Evolutionary conservation across 2,329 filamentous ascomycete species (phyloP).

Genomic region (Colletotrichum somersetense): DNA sequence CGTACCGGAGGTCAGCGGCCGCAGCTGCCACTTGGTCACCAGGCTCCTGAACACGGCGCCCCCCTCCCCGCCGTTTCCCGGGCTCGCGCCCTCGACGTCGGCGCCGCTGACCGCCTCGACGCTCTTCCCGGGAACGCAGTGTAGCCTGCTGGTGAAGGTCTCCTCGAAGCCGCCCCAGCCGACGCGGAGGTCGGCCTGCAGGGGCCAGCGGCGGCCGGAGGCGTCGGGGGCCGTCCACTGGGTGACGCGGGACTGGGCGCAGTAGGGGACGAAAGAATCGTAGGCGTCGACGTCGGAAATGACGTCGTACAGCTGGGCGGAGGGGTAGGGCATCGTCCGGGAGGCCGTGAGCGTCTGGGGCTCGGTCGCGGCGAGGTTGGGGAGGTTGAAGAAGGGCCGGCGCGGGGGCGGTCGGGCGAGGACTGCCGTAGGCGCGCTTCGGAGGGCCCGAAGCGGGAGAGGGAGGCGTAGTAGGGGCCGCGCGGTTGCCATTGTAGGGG

Average conservation of each 20-base stretch:
- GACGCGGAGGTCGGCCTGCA: conserved; percentile 82
- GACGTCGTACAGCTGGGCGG: conserved; percentile 79
- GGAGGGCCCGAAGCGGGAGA: conserved; percentile 12
- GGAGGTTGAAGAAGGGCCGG: conserved; percentile 42
- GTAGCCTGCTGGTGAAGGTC: conserved; percentile 82
- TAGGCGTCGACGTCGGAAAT: conserved; percentile 93
- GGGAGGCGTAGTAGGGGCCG: conserved; percentile 26
- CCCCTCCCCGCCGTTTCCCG: conserved; percentile 29
- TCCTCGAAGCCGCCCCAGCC: conserved; percentile 90
- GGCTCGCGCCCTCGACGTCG: conserved; percentile 54
- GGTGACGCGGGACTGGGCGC: conserved; percentile 81
- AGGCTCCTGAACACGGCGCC: conserved; percentile 75
- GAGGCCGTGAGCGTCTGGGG: conserved; percentile 77
- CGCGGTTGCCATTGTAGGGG: conserved; percentile 15
- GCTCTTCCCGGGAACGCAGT: conserved; percentile 78
- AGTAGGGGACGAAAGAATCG: conserved; percentile 91
- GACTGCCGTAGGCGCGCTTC: neutral
- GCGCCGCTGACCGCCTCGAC: conserved; percentile 84
- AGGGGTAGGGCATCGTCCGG: conserved; percentile 82
- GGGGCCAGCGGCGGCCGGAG: conserved; percentile 71
- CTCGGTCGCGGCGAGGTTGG: conserved; percentile 46
- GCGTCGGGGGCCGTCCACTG: conserved; percentile 72
- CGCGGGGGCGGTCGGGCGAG: conserved; percentile 1
- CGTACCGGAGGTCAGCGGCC: conserved; percentile 54
- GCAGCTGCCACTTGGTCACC: conserved; percentile 77